Percentiles rank a stretch among this genome's conserved stretches.
Evolutionary conservation across 2,329 filamentous ascomycete species (phyloP).

Genomic region (Botrytis cinerea): DNA sequence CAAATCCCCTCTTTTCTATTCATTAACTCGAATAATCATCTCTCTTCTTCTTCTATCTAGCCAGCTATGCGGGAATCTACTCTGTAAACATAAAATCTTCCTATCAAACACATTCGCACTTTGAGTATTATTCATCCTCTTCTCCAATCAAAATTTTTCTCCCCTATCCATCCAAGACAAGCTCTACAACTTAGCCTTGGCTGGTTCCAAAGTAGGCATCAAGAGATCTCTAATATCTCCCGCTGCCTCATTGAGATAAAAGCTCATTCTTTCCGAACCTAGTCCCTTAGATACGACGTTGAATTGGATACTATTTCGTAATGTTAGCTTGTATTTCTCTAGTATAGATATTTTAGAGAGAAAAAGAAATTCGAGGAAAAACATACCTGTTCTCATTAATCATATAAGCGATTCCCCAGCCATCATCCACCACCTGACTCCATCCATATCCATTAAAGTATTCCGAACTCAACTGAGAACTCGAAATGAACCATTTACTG

Average conservation of each 20-base stretch:
- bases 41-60: neutral
- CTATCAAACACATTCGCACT: neutral
- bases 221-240: slow-evolving; percentile 86
- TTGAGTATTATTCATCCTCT: neutral
- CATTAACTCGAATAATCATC: too few species aligned
- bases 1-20: neutral
- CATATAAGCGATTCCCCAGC: slow-evolving; percentile 99
- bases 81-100: neutral
- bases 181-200: slow-evolving; percentile 82
- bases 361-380: neutral
- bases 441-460: slow-evolving; percentile 99
- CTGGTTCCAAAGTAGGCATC: slow-evolving; percentile 72
- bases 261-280: slow-evolving; percentile 89
- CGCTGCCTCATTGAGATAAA: slow-evolving; percentile 93
- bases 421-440: slow-evolving; percentile 95
- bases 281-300: slow-evolving; percentile 95
- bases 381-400: slow-evolving; percentile 93
- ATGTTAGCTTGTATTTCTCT: neutral
- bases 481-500: slow-evolving; percentile 84
- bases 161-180: neutral
- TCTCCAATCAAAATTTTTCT: neutral
- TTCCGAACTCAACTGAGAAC: slow-evolving; percentile 88
- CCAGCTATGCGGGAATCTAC: neutral
- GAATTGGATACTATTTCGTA: slow-evolving; percentile 78
- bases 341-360: neutral